These are phyloP conservation scores for Apophysomyces elegans DNA, from an alignment of 371 early-diverging fungal species.

Conservation along the genomic window DNA sequence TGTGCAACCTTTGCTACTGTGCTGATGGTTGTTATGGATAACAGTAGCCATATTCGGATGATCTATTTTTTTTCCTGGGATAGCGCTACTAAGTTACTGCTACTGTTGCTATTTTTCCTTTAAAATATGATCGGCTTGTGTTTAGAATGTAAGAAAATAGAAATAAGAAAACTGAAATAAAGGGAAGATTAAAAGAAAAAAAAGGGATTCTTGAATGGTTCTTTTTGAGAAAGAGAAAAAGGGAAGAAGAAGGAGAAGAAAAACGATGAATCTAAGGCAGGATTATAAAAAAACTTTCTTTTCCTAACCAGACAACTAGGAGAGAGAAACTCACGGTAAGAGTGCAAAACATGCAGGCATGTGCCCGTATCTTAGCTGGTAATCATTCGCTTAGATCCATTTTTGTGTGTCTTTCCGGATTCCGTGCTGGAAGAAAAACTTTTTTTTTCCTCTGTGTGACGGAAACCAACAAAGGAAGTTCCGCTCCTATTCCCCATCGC, in stretches of 20 bases:
- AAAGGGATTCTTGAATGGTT: neutral
- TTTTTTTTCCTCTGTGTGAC: conserved; percentile 4
- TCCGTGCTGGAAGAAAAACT: conserved; percentile 20
- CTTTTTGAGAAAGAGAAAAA: conserved; percentile 10
- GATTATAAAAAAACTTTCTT: conserved; percentile 11
- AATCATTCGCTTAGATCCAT: conserved; percentile 10
- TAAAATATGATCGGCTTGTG: neutral
- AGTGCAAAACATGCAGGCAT: conserved; percentile 18
- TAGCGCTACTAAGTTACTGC: neutral
- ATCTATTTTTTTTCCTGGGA: neutral
- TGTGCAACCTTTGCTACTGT: conserved; percentile 31
- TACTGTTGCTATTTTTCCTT: neutral
- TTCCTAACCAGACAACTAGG: conserved; percentile 18
- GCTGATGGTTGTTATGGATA: conserved; percentile 21
- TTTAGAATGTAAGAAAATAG: neutral
- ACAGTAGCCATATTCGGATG: conserved; percentile 17
- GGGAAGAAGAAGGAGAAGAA: conserved; percentile 3
- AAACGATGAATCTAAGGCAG: neutral
- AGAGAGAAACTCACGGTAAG: conserved; percentile 5
- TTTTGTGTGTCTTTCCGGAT: conserved; percentile 19
- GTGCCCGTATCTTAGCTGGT: conserved; percentile 12
- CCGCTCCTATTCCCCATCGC: conserved; percentile 8
- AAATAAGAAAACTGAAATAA: conserved; percentile 10
- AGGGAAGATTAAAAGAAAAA: conserved; percentile 10
- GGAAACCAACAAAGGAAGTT: conserved; percentile 9